Conservation (phyloP, 2,329 filamentous ascomycete species). For the Hypoxylon sp. region DNA sequence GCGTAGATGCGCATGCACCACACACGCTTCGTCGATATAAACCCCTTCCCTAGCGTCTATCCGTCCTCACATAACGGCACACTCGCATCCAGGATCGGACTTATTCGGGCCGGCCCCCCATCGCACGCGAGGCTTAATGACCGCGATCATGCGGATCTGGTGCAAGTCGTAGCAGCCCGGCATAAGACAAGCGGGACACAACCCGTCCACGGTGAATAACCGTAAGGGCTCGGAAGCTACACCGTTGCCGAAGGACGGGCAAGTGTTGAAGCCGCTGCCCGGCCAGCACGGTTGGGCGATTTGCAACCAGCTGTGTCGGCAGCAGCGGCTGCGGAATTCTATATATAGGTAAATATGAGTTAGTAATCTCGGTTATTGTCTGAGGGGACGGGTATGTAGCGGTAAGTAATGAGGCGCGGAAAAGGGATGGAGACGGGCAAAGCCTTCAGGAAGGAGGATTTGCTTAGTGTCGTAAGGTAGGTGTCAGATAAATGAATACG, state of each 20-base stretch:
- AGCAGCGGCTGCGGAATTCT: conserved; percentile 65
- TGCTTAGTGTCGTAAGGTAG: not conserved
- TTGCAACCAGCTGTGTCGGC: conserved; percentile 68
- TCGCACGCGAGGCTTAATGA: conserved; percentile 62
- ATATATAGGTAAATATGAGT: conserved; percentile 14
- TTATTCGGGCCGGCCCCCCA: conserved; percentile 64
- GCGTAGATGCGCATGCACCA: not conserved
- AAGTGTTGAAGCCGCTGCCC: conserved; percentile 66
- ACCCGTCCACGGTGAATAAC: conserved; percentile 51
- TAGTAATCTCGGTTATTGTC: not conserved
- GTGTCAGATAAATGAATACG: not conserved
- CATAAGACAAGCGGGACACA: conserved; percentile 58
- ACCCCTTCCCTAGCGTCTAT: not conserved
- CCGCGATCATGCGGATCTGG: conserved; percentile 62
- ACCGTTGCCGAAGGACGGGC: conserved; percentile 60
- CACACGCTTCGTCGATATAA: not conserved
- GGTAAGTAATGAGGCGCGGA: not conserved
- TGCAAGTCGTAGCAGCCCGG: conserved; percentile 66
- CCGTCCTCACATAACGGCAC: conserved; percentile 57
- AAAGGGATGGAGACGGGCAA: not conserved
- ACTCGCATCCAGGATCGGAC: conserved; percentile 59
- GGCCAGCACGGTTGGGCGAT: conserved; percentile 64
- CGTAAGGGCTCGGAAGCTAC: conserved; percentile 57
- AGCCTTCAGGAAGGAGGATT: not conserved
- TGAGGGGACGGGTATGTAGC: not conserved